Evolutionary conservation across 371 early-diverging fungal genomes (phyloP), one percentile per base, ranked within the genome.

Genomic region (Sanchytrium tribonematis): DNA sequence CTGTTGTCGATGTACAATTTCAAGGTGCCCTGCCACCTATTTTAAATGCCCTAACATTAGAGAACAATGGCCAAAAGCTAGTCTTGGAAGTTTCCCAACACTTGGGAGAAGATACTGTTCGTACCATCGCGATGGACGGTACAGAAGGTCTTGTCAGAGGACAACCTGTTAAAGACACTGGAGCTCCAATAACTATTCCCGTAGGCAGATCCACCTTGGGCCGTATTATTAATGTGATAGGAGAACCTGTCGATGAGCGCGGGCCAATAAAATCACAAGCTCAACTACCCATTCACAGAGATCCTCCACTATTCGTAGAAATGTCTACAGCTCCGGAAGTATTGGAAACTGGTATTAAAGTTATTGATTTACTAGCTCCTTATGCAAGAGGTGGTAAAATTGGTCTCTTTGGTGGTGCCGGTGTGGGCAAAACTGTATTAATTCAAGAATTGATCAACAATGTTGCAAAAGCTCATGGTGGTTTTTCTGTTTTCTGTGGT

Each of bases 91-190:
- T 95, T 66, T 79, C 93, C 71, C 93, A 93, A 81, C 96, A 95
- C 78, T 83, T 93, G 80, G 93, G 82, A 76, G 94, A 95, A 80
- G 91, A 92, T 87, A 91, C 91, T 72, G 96, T 95, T 74, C 90
- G 96, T 78, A 91, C 92, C 75, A 93, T 92, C 88, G 95, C 95
- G 79, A 94, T 94, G 95, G 95, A 94, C 84, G 95, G 90, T 79
- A 90, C 89, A 70, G 87, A 86, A 81, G 96, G 96, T 85, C 86
- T 95, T 70, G 89, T 90, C 75, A 90, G 96, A 82, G 96, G 96
- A 70, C 96, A 93, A 82, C 80, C 84, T 71, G 95, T 95, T 69
- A 75, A 84, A 71, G 95, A 95, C 81, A 92, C 93, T 66, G 93
- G 95, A 75, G 79, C 84, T 70, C 93, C 95, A 75, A 95, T 95